A percentile compares a stretch with the other conserved stretches of the same genome.
phyloP scores from a whole-genome alignment of 2,329 filamentous ascomycete species.

The Neurospora crassa region DNA sequence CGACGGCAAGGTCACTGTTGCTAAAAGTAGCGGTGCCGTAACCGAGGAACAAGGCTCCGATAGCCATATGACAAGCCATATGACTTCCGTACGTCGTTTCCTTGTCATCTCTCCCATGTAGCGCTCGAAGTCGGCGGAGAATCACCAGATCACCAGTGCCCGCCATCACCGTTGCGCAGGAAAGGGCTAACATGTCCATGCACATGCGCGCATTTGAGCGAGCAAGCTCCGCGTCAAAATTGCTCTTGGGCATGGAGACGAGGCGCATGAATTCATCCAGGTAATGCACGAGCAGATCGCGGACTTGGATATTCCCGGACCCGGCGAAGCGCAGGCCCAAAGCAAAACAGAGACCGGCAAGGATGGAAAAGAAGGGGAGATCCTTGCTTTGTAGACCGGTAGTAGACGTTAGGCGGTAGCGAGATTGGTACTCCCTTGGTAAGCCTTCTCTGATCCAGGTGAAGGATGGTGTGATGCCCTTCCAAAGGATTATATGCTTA shows the following conservation, averaged over 20 bases:
- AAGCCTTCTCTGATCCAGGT: constrained; percentile 68
- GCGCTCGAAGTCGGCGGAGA: constrained; percentile 72
- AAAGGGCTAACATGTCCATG: constrained; percentile 76
- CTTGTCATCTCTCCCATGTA: constrained; percentile 77
- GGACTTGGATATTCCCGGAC: constrained; percentile 57
- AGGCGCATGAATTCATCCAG: constrained; percentile 81
- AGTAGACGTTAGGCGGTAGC: constrained; percentile 50
- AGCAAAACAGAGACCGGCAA: constrained; percentile 79
- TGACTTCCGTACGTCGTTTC: constrained; percentile 91
- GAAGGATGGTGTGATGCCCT: constrained; percentile 61
- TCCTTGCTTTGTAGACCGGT: constrained; percentile 65
- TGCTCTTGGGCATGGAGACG: constrained; percentile 44
- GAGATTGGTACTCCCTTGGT: constrained; percentile 56
- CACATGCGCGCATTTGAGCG: constrained; percentile 81
- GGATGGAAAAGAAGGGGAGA: constrained; percentile 84
- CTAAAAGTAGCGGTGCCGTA: constrained; percentile 89
- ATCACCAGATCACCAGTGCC: constrained; percentile 84
- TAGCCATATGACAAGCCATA: constrained; percentile 82
- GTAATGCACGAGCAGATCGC: constrained; percentile 75
- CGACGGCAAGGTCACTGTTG: constrained; percentile 78
- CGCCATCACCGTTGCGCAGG: constrained; percentile 84
- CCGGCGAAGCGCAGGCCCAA: constrained; percentile 67
- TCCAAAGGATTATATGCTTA: constrained; percentile 90
- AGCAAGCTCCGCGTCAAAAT: constrained; percentile 78
- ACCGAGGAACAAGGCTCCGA: constrained; percentile 83